These are phyloP conservation scores for Cryptococcus neoformans DNA, from an alignment of 1,284 basidiomycete species.

Conservation along the genomic window DNA sequence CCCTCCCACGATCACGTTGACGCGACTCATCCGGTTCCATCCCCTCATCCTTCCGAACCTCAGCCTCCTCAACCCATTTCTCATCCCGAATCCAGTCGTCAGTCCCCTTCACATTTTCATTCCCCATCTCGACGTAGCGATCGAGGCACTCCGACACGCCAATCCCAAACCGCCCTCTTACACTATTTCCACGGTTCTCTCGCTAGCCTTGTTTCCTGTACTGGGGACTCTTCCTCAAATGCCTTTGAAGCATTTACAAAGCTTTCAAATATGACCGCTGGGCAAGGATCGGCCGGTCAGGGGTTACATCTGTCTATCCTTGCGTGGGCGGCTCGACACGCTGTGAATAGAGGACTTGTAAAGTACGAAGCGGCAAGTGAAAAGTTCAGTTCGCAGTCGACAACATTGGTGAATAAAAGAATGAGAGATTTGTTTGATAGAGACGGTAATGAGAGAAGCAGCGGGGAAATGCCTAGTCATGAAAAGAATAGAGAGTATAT, in stretches of 20 bases:
- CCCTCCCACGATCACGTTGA: constrained; percentile 2
- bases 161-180: constrained; percentile 16
- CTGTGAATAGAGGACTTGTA: constrained; percentile 30
- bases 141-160: constrained; percentile 8
- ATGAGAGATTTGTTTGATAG: constrained; percentile 15
- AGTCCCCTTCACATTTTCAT: background rate
- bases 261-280: constrained; percentile 17
- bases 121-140: background rate
- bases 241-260: constrained; percentile 28
- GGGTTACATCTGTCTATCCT: constrained; percentile 32
- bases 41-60: background rate
- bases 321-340: constrained; percentile 36
- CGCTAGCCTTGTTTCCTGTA: constrained; percentile 25
- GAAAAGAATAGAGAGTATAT: constrained; percentile 20
- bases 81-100: constrained; percentile 1
- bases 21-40: background rate
- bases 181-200: constrained; percentile 25
- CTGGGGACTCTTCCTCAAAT: constrained; percentile 15
- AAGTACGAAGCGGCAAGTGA: constrained; percentile 37
- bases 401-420: constrained; percentile 12
- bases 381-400: constrained; percentile 25
- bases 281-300: constrained; percentile 15
- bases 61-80: background rate
- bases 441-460: constrained; percentile 4
- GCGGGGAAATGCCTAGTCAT: background rate